Conservation (phyloP, 176 grass and related monocot genomes). For the Avena eriantha region DNA sequence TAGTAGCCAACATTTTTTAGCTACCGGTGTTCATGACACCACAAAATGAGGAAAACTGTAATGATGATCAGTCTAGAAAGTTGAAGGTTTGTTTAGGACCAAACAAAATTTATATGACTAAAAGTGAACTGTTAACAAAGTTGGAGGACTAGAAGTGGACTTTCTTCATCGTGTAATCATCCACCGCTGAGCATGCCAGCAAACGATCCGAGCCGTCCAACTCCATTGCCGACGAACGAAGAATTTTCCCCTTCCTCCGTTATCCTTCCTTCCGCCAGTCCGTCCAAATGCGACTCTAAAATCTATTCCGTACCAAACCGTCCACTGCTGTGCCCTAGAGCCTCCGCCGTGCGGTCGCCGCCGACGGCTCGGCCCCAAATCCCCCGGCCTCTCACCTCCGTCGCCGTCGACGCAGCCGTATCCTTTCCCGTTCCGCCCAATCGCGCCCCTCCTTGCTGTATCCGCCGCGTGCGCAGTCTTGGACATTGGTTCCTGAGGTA, state of each 20-base stretch:
- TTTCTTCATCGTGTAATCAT: neutral
- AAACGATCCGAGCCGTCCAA: neutral
- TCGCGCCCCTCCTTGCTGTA: neutral
- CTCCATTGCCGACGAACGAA: neutral
- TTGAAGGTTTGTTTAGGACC: too few species aligned
- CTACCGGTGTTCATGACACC: too few species aligned
- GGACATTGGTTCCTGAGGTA: neutral
- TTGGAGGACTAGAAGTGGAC: too few species aligned
- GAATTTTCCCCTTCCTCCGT: neutral
- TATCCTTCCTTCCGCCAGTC: neutral
- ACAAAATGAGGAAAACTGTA: too few species aligned
- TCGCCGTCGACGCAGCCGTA: neutral
- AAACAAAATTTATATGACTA: too few species aligned
- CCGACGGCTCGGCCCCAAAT: neutral
- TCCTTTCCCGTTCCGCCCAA: neutral
- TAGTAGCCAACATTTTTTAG: too few species aligned
- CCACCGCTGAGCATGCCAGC: neutral
- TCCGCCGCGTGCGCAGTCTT: neutral
- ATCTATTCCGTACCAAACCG: neutral
- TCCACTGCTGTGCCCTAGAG: constrained; percentile 16
- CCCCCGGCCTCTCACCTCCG: neutral
- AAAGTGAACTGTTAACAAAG: too few species aligned
- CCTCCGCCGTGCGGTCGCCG: neutral
- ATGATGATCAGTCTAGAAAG: too few species aligned
- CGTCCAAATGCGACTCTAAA: neutral